phyloP scores from a whole-genome alignment of 176 grass and related monocot genomes.

The Aegilops tauschii region DNA sequence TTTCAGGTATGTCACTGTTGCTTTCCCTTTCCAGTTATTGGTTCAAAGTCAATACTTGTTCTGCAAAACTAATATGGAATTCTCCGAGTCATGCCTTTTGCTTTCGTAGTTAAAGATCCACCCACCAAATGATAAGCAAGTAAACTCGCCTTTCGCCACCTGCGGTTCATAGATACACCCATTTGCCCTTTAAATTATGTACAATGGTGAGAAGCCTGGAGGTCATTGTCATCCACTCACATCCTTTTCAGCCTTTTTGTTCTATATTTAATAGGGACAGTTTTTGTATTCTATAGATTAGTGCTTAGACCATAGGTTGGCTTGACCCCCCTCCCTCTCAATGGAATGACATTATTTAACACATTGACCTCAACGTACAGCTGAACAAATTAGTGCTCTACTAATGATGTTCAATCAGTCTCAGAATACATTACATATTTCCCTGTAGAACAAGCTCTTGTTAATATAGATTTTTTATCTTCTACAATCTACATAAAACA shows the following conservation, averaged over 20 bases:
- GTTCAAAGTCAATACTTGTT: not conserved
- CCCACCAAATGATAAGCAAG: not conserved
- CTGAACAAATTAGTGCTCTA: not conserved
- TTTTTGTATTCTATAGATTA: not conserved
- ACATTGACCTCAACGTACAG: not conserved
- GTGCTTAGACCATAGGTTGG: not conserved
- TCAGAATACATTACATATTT: not conserved
- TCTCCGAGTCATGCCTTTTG: no score
- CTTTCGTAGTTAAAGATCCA: not conserved
- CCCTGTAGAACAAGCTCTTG: not conserved
- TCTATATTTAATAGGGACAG: not conserved
- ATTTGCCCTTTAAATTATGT: not conserved
- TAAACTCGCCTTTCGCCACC: not conserved
- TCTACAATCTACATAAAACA: not conserved
- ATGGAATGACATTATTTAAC: not conserved
- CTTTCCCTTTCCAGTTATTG: not conserved
- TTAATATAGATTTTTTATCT: not conserved
- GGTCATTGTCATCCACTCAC: constrained; percentile 14
- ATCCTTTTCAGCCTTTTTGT: constrained; percentile 9
- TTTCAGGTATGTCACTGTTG: constrained; percentile 63
- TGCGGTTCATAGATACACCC: not conserved
- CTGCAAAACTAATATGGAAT: not conserved
- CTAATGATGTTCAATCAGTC: not conserved
- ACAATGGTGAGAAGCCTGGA: not conserved
- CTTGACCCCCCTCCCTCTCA: not conserved